Conservation (phyloP, 306 rosid species). For the Sicyos baderoa region DNA sequence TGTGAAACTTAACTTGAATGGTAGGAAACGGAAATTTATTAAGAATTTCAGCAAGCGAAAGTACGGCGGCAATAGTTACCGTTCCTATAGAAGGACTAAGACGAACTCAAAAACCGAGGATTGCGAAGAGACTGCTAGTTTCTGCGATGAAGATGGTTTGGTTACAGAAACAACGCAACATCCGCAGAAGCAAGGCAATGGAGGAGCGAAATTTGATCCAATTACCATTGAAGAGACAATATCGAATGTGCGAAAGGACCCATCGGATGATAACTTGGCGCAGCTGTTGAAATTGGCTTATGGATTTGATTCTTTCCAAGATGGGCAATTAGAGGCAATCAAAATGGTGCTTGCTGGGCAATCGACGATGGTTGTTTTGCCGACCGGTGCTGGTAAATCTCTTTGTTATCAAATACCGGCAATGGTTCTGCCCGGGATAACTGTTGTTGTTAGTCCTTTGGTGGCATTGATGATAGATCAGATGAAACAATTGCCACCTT, state of each 20-base stretch:
- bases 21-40: slow-evolving; percentile 46
- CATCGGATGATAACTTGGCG: slow-evolving; percentile 62
- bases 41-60: slow-evolving; percentile 34
- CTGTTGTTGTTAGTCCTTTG: slow-evolving; percentile 81
- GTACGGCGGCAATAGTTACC: slow-evolving; percentile 27
- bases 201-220: slow-evolving; percentile 29
- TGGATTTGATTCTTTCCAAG: slow-evolving; percentile 68
- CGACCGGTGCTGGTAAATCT: slow-evolving; percentile 92
- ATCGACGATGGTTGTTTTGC: slow-evolving; percentile 74
- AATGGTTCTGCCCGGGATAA: slow-evolving; percentile 65
- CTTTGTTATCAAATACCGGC: slow-evolving; percentile 87
- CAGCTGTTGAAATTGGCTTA: slow-evolving; percentile 46
- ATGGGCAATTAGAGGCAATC: slow-evolving; percentile 77
- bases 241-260: slow-evolving; percentile 33
- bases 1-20: slow-evolving; percentile 55
- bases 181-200: slow-evolving; percentile 29
- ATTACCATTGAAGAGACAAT: slow-evolving; percentile 36
- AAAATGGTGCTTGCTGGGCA: slow-evolving; percentile 62
- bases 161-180: slow-evolving; percentile 24
- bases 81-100: slow-evolving; percentile 32
- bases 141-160: slow-evolving; percentile 36
- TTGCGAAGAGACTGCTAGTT: slow-evolving; percentile 23
- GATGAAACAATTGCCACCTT: slow-evolving; percentile 64
- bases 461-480: slow-evolving; percentile 92
- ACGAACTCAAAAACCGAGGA: slow-evolving; percentile 25